phyloP scores from a whole-genome alignment of 352 stramenopile species.

The Blastocystis sp. region DNA sequence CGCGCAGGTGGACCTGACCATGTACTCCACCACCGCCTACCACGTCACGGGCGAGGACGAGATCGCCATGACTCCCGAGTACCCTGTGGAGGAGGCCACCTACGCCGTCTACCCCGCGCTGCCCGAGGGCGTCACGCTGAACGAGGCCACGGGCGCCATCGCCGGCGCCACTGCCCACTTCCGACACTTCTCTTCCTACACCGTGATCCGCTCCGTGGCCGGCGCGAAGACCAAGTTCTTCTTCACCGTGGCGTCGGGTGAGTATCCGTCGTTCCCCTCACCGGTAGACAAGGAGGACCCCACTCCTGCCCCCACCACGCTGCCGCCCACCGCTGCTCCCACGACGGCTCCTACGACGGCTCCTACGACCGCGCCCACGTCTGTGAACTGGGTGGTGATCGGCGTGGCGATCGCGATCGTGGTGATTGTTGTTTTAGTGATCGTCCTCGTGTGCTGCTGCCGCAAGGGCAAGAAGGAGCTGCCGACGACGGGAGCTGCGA shows the following conservation, averaged over 20 bases:
- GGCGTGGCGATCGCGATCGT: background rate
- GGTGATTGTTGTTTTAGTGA: slow-evolving; percentile 28
- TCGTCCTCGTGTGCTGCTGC: slow-evolving; percentile 1
- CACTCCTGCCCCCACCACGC: background rate
- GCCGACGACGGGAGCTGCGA: background rate
- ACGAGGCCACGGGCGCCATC: slow-evolving; percentile 21
- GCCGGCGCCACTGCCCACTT: background rate
- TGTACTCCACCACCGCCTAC: slow-evolving; percentile 1
- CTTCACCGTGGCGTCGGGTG: background rate
- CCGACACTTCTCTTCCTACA: background rate
- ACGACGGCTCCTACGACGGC: background rate
- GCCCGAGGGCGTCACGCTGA: background rate
- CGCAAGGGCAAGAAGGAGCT: background rate
- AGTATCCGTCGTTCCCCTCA: background rate
- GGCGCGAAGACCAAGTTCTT: background rate
- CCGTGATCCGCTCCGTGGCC: slow-evolving; percentile 10
- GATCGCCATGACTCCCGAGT: background rate
- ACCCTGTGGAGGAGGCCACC: background rate
- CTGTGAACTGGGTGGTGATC: background rate
- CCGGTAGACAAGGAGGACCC: background rate
- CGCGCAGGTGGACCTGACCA: background rate
- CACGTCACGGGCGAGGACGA: background rate
- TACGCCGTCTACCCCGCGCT: slow-evolving; percentile 12
- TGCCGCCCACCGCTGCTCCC: background rate
- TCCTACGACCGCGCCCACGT: background rate